Base-by-base conservation (phyloP, 495 filamentous ascomycete genomes). In the Venustampulla echinocandica region DNA sequence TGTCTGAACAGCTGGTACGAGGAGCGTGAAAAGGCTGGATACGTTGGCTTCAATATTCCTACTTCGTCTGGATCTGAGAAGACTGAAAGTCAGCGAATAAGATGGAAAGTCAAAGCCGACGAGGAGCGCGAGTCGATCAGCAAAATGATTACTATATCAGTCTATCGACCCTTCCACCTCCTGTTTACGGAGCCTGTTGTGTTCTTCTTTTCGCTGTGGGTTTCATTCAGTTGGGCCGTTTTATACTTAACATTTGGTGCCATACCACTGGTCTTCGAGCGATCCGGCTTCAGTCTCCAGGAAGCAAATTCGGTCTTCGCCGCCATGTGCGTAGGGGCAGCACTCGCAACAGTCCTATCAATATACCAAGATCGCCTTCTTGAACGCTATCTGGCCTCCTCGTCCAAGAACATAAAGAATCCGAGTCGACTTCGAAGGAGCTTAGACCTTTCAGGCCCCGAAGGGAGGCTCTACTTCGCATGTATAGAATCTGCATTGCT, bases 181-280 rank as follows among this genome's bases (percentile, higher is more conserved):
- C 81, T 97, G 18, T 66, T 86, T 55, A 95, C 88, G 10, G 90
- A 96, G 55, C 86, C 90, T 0, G 87, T 95, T 10, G 88, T 96
- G 15, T 95, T 95, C 67, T 94, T 84, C 69, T 97, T 95, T 64
- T 90, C 84, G 18, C 68, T 93, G 11, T 96, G 90, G 90, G 79
- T 85, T 3, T 71, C 87, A 5, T 95, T 96, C 63, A 81, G 78
- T 40, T 97, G 90, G 90, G 89, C 82, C 1, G 76, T 93, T 0
- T 73, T 97, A 0, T 96, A 95, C 63, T 69, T 97, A 20, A 84
- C 82, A 23, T 89, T 92, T 54, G 73, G 76, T 23, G 81, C 79
- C 3, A 75, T 97, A 20, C 87, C 89, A 0, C 69, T 90, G 10
- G 79, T 94, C 44, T 95, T 92, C 64, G 48, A 59, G 14, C 76